Evolutionary conservation across 129 eudicot species (phyloP), one percentile per base, ranked within the genome.

Genomic region (Arctium lappa): DNA sequence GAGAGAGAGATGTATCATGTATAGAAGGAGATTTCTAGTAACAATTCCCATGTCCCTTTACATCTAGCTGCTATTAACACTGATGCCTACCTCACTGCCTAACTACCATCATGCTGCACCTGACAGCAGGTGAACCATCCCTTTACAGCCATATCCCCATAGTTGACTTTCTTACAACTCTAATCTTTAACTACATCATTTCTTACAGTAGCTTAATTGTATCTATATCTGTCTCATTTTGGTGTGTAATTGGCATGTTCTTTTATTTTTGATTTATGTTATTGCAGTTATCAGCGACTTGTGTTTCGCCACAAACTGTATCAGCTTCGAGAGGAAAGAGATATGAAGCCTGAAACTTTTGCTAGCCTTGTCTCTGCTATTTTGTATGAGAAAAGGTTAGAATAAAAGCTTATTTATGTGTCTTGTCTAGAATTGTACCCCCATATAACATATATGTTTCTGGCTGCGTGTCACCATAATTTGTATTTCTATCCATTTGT

Each of bases 301-400:
- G 92, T 89, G 33, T 95, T 91, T 56, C 91, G 98, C 38, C 98
- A 92, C 93, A 95, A 95, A 84, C 72, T 95, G 79, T 95, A 95
- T 85, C 85, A 95, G 86, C 94, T 95, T 36, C 84, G 98, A 15
- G 98, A 95, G 88, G 98, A 95, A 87, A 95, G 97, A 78, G 90
- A 91, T 68, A 95, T 95, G 98, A 95, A 95, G 91, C 98, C 98
- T 69, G 97, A 92, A 84, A 95, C 98, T 56, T 95, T 95, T 78
- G 97, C 98, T 56, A 95, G 96, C 87, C 98, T 95, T 70, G 98
- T 95, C 29, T 95, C 98, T 86, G 98, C 98, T 40, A 37, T 95
- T 77, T 88, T 92, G 9, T 95, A 95, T 48, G 98, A 95, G 92
- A 95, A 95, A 86, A 95, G 98, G 98, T 94, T 66, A 8, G 92